Evolutionary conservation across 305 asterid genomes (phyloP).

Genomic region (Fraxinus dipetala): DNA sequence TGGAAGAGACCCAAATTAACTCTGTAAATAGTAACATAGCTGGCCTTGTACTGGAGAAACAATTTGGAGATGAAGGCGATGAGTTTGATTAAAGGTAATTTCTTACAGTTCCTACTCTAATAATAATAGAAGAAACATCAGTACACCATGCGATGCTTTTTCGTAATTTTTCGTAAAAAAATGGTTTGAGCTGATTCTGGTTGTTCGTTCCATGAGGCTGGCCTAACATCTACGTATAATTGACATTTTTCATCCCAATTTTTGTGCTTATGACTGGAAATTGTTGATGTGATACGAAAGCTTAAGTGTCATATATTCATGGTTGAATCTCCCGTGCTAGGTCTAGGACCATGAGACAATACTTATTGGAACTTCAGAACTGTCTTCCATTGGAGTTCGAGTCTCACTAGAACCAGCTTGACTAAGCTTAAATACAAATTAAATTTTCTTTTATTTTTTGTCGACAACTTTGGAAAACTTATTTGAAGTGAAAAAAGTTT

Average conservation of each 20-base stretch:
- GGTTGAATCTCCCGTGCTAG: neutral
- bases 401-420: neutral
- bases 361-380: neutral
- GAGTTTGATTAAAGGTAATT: slow-evolving; percentile 2
- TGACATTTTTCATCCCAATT: neutral
- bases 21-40: neutral
- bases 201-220: neutral
- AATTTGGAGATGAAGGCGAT: neutral
- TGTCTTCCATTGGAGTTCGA: neutral
- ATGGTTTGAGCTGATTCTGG: neutral
- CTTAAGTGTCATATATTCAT: neutral
- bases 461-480: neutral
- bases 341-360: neutral
- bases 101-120: neutral
- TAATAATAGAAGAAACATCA: neutral
- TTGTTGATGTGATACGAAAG: neutral
- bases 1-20: neutral
- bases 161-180: neutral
- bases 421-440: neutral
- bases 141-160: neutral
- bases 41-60: neutral
- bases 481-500: neutral
- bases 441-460: neutral
- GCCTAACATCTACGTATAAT: neutral
- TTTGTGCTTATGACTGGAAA: neutral